phyloP scores from a whole-genome alignment of 1,284 basidiomycete species.

The Ceratobasidium sp. region DNA sequence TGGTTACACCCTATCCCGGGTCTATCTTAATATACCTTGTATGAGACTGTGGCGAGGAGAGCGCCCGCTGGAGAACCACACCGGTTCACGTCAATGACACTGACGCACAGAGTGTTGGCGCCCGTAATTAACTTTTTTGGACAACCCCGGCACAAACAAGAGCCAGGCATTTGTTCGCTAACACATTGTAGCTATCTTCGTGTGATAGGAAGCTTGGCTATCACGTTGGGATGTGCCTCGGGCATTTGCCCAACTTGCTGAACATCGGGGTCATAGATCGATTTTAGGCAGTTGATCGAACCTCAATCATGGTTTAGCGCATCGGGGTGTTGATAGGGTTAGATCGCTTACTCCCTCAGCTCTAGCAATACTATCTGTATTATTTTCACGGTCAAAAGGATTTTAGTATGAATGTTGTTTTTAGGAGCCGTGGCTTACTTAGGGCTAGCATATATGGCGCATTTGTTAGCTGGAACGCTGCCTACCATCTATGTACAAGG shows the following conservation, averaged over 20 bases:
- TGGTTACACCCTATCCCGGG: not conserved
- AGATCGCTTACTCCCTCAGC: too few species aligned
- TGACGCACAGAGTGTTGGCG: not conserved
- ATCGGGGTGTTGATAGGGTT: too few species aligned
- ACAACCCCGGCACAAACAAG: too few species aligned
- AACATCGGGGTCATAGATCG: not conserved
- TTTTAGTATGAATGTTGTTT: too few species aligned
- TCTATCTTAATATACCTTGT: not conserved
- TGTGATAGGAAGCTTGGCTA: not conserved
- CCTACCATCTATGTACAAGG: too few species aligned
- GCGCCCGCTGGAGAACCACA: not conserved
- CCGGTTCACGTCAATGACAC: not conserved
- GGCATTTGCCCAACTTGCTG: not conserved
- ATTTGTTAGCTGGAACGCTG: too few species aligned
- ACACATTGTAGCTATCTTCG: not conserved
- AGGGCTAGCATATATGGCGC: too few species aligned
- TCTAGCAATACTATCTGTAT: too few species aligned
- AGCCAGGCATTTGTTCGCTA: not conserved
- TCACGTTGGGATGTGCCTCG: not conserved
- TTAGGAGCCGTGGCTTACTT: too few species aligned
- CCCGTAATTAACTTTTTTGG: not conserved
- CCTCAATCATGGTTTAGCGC: not conserved
- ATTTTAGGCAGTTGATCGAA: not conserved
- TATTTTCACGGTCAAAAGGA: too few species aligned
- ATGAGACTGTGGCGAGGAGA: not conserved